A percentile compares a stretch with the other conserved stretches of the same genome.
Evolutionary conservation across 305 asterid genomes (phyloP).

Genomic region (Euphrasia arctica): DNA sequence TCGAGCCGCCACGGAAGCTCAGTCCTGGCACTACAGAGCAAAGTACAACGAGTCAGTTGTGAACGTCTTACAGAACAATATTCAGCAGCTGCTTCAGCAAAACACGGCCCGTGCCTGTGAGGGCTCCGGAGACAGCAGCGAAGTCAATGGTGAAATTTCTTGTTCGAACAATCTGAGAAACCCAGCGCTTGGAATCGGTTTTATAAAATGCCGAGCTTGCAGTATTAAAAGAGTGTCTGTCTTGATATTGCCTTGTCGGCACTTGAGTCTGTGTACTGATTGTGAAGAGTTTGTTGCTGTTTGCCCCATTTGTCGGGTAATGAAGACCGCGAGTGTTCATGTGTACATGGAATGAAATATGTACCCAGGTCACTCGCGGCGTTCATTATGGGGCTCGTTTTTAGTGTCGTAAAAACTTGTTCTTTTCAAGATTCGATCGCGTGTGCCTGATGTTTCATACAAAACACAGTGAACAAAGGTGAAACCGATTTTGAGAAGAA

Average conservation of each 20-base stretch:
- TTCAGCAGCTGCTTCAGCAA: conserved; percentile 52
- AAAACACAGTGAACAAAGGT: too few species aligned
- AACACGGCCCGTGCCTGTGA: conserved; percentile 40
- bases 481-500: too few species aligned
- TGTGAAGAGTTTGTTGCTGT: too few species aligned
- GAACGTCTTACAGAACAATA: conserved; percentile 40
- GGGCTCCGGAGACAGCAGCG: conserved; percentile 61
- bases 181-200: conserved; percentile 17
- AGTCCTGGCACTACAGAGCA: conserved; percentile 60
- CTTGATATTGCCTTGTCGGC: conserved; percentile 46
- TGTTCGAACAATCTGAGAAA: conserved; percentile 32
- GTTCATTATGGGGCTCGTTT: too few species aligned
- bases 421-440: too few species aligned
- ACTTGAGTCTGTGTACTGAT: conserved; percentile 55
- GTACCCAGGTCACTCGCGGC: too few species aligned
- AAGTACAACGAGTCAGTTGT: conserved; percentile 56
- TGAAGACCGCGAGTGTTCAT: conserved; percentile 34
- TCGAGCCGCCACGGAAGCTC: conserved; percentile 53
- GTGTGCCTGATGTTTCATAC: too few species aligned
- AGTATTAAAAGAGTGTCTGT: conserved; percentile 37
- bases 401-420: too few species aligned
- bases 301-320: conserved; percentile 39
- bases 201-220: conserved; percentile 44
- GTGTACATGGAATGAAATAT: too few species aligned
- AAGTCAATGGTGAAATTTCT: conserved; percentile 49